A percentile compares a stretch with the other conserved stretches of the same genome.
phyloP scores from a whole-genome alignment of 768 basidiomycete genomes.

The Rhodotorula diobovata region DNA sequence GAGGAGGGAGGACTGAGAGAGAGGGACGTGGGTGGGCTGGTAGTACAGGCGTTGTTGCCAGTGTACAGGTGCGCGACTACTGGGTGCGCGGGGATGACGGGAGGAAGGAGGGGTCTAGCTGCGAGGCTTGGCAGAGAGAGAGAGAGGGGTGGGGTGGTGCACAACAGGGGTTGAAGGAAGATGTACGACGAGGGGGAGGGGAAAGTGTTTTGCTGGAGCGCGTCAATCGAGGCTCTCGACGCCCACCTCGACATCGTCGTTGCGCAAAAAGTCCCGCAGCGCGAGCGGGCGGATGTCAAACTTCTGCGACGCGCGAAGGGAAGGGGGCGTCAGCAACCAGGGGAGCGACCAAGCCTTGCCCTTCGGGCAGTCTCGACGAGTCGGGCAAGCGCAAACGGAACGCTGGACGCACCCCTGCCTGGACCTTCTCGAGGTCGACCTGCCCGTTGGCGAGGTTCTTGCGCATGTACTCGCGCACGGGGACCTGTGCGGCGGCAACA shows the following conservation, averaged over 20 bases:
- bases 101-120: neutral
- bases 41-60: neutral
- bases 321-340: neutral
- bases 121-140: too few species aligned
- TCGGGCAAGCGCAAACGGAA: too few species aligned
- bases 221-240: neutral
- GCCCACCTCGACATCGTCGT: neutral
- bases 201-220: neutral
- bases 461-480: slow-evolving; percentile 70
- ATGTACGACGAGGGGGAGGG: neutral
- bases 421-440: slow-evolving; percentile 37
- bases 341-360: neutral
- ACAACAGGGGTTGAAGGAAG: neutral
- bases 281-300: slow-evolving; percentile 70
- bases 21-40: too few species aligned
- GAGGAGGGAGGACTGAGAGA: too few species aligned
- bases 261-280: slow-evolving; percentile 62
- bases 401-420: slow-evolving; percentile 47
- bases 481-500: slow-evolving; percentile 11
- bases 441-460: slow-evolving; percentile 32
- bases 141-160: neutral
- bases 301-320: slow-evolving; percentile 53
- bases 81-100: neutral
- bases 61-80: neutral
- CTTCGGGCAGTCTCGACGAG: too few species aligned